These are phyloP conservation scores for Coemansia umbellata DNA, from an alignment of 192 early-diverging fungal genomes.

Conservation along the genomic window DNA sequence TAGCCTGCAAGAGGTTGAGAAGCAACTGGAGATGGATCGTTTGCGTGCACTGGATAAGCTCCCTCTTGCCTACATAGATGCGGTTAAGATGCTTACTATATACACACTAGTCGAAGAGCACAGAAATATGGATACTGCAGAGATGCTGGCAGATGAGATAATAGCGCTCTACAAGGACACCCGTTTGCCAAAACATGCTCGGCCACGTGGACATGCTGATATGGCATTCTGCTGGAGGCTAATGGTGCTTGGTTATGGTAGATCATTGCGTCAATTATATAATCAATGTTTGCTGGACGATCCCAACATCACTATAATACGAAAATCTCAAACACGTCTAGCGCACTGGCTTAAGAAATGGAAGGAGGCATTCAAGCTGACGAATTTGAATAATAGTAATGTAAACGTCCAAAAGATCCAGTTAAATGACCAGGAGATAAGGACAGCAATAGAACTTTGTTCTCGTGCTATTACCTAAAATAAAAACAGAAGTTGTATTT, in stretches of 20 bases:
- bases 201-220: slow-evolving; percentile 11
- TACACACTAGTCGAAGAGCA: slow-evolving; percentile 40
- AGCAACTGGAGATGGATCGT: slow-evolving; percentile 40
- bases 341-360: slow-evolving; percentile 30
- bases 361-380: slow-evolving; percentile 3
- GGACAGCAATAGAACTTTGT: too few relatives aligned
- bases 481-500: too few relatives aligned
- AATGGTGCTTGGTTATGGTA: slow-evolving; percentile 34
- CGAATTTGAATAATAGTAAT: too few relatives aligned
- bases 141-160: slow-evolving; percentile 32
- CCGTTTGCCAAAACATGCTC: slow-evolving; percentile 9
- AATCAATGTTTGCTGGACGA: neutral
- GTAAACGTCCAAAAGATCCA: too few relatives aligned
- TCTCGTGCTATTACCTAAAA: too few relatives aligned
- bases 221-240: slow-evolving; percentile 28
- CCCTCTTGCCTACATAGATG: slow-evolving; percentile 21
- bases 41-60: slow-evolving; percentile 46
- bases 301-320: neutral
- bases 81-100: slow-evolving; percentile 31
- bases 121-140: slow-evolving; percentile 28
- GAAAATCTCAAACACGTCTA: slow-evolving; percentile 13
- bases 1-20: slow-evolving; percentile 30
- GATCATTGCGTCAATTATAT: slow-evolving; percentile 9
- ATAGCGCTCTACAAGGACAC: slow-evolving; percentile 13
- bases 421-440: too few relatives aligned